These are phyloP conservation scores for Collybiopsis luxurians DNA, from an alignment of 768 basidiomycete species.

Conservation along the genomic window DNA sequence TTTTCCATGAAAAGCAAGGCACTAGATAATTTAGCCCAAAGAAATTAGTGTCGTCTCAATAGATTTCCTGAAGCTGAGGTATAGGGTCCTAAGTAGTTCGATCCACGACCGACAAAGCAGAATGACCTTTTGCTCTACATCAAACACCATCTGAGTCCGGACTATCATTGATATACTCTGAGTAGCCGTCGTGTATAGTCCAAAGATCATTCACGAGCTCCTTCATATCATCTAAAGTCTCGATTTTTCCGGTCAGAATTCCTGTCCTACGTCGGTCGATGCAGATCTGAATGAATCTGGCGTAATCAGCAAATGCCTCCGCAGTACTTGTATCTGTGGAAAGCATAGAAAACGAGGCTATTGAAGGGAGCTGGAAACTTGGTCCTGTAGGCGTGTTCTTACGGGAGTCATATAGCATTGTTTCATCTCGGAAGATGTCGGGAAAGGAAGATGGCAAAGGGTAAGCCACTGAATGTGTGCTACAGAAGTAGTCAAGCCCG, in stretches of 20 bases:
- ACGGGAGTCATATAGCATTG: slow-evolving; percentile 5
- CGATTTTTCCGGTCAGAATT: slow-evolving; percentile 28
- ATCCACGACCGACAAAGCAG: too few species aligned
- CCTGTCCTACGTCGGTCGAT: slow-evolving; percentile 34
- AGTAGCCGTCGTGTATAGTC: slow-evolving; percentile 48
- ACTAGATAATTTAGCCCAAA: too few species aligned
- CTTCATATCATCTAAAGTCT: slow-evolving; percentile 52
- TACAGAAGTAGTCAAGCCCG: slow-evolving; percentile 18
- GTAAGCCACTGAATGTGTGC: slow-evolving; percentile 48
- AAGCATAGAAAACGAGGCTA: slow-evolving; percentile 21
- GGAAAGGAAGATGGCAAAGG: slow-evolving; percentile 65
- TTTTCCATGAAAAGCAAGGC: too few species aligned
- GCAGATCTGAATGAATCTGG: slow-evolving; percentile 44
- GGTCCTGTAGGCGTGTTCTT: slow-evolving; percentile 12
- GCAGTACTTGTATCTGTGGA: slow-evolving; percentile 46
- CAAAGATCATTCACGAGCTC: slow-evolving; percentile 59
- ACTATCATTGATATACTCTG: not conserved
- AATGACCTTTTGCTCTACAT: too few species aligned
- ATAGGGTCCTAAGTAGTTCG: too few species aligned
- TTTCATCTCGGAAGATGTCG: slow-evolving; percentile 29
- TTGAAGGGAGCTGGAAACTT: slow-evolving; percentile 13
- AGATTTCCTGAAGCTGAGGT: too few species aligned
- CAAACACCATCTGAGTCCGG: not conserved
- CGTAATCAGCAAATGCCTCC: slow-evolving; percentile 47
- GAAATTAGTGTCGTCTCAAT: too few species aligned